Evolutionary conservation across 176 grass and related monocot species (phyloP), one percentile per base, ranked within the genome.

Genomic region (Oryza punctata): DNA sequence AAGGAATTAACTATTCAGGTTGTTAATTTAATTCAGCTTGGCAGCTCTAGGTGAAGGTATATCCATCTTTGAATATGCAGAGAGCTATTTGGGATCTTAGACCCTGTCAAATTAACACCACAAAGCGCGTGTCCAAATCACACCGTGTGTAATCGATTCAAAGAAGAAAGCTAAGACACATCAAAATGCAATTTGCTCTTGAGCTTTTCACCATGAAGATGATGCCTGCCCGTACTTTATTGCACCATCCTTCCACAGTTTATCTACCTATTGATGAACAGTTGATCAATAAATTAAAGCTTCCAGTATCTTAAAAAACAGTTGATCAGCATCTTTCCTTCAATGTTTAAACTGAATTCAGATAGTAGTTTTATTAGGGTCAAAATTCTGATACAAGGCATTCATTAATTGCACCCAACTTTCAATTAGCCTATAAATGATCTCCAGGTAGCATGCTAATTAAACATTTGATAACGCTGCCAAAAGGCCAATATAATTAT

Each of bases 1-100:
- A 23, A 52, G 68, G 67, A 82, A 70, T 75, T 70, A 82, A 64
- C 69, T 70, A 78, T 40, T 87, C 29, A 69, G 75, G 23, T 87
- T 87, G 80, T 90, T 38, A 38, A 38, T 38, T 84, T 90, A 84
- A 23, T 73, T 68, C 88, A 83, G 76, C 75, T 90, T 87, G 84
- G 75, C 84, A 79, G 63, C 69, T 87, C 84, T 83, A 83, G 78
- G 83, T 73, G 61, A 80, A 75, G 80, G 75, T 25, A 87, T 70
- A 75, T 70, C 26, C 69, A 12, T 79, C 13, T 73, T 63, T 83
- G 84, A 75, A 74, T 73, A 75, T 79, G 76, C 75, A 70, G 7
- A 83, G 88, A 75, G 29, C 29, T 50, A 64, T 70, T 64, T 57
- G 15, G 73, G 75, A 90, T 84, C 85, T 80, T 80, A 75, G 89